Evolutionary conservation across 495 filamentous ascomycete species (phyloP).

Genomic region (Amorphotheca resinae): DNA sequence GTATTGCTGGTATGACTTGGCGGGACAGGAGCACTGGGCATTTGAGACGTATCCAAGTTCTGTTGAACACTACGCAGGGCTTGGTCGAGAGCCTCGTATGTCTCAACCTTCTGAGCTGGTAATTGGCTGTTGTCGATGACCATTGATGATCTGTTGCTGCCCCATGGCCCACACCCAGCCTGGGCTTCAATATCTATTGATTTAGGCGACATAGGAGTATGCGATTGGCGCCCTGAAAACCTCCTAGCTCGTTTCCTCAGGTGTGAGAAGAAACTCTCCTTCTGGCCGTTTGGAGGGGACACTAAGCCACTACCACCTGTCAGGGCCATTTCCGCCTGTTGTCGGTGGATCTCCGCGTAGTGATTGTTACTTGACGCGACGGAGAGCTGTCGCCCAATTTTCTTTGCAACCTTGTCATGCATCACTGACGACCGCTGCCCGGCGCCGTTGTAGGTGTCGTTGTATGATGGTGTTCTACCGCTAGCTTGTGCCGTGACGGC

Average conservation of each 20-base stretch:
- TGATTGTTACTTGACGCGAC: constrained; percentile 93
- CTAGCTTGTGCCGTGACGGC: constrained; percentile 80
- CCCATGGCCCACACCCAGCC: constrained; percentile 83
- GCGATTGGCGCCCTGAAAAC: constrained; percentile 73
- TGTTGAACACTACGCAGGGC: constrained; percentile 61
- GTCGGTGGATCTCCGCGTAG: constrained; percentile 67
- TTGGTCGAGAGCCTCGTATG: constrained; percentile 62
- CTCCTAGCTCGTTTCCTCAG: constrained; percentile 86
- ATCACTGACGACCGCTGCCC: constrained; percentile 17
- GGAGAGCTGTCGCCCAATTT: constrained; percentile 91
- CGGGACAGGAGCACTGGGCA: constrained; percentile 37
- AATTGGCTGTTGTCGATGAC: constrained; percentile 51
- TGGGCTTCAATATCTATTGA: constrained; percentile 84
- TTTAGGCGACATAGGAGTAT: constrained; percentile 57
- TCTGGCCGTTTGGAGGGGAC: constrained; percentile 55
- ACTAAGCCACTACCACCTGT: constrained; percentile 63
- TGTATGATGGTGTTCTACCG: constrained; percentile 34
- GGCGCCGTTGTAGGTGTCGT: constrained; percentile 14
- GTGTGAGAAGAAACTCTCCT: constrained; percentile 96
- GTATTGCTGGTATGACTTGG: constrained; percentile 41
- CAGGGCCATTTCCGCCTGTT: constrained; percentile 81
- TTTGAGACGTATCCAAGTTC: constrained; percentile 41
- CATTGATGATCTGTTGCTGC: constrained; percentile 71
- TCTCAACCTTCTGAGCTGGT: constrained; percentile 45
- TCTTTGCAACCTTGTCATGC: constrained; percentile 69